phyloP scores from a whole-genome alignment of 192 early-diverging fungal genomes.

The Nowakowskiella sp. region DNA sequence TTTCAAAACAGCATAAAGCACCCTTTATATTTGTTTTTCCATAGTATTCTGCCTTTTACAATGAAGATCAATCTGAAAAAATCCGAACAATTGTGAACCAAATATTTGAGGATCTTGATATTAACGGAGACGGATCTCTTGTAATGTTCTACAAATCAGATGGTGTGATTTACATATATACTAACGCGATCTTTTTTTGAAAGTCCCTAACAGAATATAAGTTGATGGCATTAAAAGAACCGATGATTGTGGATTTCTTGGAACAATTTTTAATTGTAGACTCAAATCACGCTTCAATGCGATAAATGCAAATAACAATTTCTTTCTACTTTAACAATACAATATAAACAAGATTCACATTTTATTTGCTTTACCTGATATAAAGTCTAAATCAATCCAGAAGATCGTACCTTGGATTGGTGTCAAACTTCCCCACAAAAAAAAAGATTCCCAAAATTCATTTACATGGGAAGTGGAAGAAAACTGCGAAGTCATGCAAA shows the following conservation, averaged over 20 bases:
- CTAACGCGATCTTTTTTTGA: background rate
- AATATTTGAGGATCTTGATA: constrained; percentile 72
- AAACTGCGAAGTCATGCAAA: no score
- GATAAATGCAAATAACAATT: background rate
- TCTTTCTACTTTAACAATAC: no score
- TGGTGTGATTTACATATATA: constrained; percentile 1
- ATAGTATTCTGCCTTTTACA: constrained; percentile 48
- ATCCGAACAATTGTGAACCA: constrained; percentile 58
- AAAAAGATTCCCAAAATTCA: no score
- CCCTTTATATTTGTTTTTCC: background rate
- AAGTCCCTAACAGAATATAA: constrained; percentile 69
- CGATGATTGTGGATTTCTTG: constrained; percentile 66
- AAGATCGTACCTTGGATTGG: no score
- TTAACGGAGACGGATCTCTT: constrained; percentile 69
- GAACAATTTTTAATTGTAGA: constrained; percentile 62
- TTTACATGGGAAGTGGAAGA: no score
- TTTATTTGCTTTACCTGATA: no score
- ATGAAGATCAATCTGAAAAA: constrained; percentile 59
- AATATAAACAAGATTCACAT: no score
- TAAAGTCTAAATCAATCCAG: no score
- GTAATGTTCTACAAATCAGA: constrained; percentile 24
- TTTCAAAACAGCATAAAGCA: background rate
- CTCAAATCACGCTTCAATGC: background rate
- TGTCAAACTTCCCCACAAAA: no score
- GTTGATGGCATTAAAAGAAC: constrained; percentile 70